These are phyloP conservation scores for Coriaria nepalensis DNA, from an alignment of 306 rosid species.

Conservation along the genomic window DNA sequence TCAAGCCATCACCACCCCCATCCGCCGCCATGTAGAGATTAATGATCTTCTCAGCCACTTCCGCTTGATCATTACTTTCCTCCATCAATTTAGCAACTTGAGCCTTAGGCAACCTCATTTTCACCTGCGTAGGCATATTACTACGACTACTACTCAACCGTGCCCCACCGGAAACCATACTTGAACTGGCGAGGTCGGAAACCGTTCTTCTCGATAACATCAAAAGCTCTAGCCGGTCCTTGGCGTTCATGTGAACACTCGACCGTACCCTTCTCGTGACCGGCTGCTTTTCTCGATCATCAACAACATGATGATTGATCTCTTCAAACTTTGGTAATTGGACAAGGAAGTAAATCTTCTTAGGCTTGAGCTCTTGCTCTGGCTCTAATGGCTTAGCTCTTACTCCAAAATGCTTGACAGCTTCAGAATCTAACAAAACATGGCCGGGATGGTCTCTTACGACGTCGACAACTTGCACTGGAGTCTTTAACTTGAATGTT, in stretches of 20 bases:
- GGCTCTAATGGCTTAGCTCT: conserved; percentile 65
- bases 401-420: conserved; percentile 43
- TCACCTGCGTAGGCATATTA: conserved; percentile 26
- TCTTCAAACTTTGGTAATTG: conserved; percentile 31
- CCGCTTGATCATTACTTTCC: conserved; percentile 36
- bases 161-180: conserved; percentile 6
- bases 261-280: conserved; percentile 38
- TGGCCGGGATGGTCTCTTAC: conserved; percentile 48
- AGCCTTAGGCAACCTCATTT: conserved; percentile 52
- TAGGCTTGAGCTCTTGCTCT: conserved; percentile 39
- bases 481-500: conserved; percentile 47
- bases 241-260: conserved; percentile 40
- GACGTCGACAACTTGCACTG: conserved; percentile 40
- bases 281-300: too few relatives aligned
- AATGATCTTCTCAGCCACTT: conserved; percentile 54
- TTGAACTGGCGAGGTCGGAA: conserved; percentile 34
- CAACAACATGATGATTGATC: background rate
- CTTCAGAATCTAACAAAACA: conserved; percentile 43
- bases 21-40: conserved; percentile 26
- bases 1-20: conserved; percentile 2
- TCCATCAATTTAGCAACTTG: conserved; percentile 51
- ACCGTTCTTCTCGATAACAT: conserved; percentile 56
- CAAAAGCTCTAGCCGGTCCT: conserved; percentile 64
- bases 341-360: conserved; percentile 41
- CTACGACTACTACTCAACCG: background rate